phyloP scores from a whole-genome alignment of 345 rosid genomes.

The Reutealis trisperma region DNA sequence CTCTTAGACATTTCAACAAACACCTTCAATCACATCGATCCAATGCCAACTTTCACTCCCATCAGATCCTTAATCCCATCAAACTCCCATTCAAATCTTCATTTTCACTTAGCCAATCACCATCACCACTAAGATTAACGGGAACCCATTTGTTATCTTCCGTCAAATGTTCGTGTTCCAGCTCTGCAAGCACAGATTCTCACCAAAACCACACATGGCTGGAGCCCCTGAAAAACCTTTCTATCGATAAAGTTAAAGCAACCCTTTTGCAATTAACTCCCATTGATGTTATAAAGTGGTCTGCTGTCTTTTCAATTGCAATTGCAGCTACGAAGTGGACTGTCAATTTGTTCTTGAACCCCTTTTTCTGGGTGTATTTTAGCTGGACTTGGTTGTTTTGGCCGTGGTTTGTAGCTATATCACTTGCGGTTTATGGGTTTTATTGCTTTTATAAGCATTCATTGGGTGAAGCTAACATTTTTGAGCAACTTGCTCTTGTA shows the following conservation, averaged over 20 bases:
- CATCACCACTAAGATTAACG: background rate
- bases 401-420: constrained; percentile 82
- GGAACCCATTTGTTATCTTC: constrained; percentile 36
- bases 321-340: constrained; percentile 63
- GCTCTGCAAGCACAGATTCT: constrained; percentile 40
- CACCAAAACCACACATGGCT: constrained; percentile 34
- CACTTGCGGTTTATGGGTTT: constrained; percentile 55
- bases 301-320: constrained; percentile 51
- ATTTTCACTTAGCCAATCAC: constrained; percentile 16
- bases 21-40: constrained; percentile 35
- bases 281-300: constrained; percentile 51
- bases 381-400: constrained; percentile 95
- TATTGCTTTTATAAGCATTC: constrained; percentile 63
- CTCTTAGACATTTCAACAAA: constrained; percentile 69
- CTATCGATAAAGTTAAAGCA: constrained; percentile 44
- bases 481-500: constrained; percentile 79
- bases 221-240: constrained; percentile 42
- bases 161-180: constrained; percentile 54
- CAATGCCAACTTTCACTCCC: constrained; percentile 18
- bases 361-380: constrained; percentile 90
- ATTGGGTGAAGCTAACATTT: constrained; percentile 57
- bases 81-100: constrained; percentile 23
- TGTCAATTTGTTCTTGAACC: constrained; percentile 47
- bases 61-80: constrained; percentile 22
- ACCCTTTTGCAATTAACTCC: constrained; percentile 49